Base-by-base conservation (phyloP, 371 early-diverging fungal species). In the Batrachochytrium dendrobatidis region DNA sequence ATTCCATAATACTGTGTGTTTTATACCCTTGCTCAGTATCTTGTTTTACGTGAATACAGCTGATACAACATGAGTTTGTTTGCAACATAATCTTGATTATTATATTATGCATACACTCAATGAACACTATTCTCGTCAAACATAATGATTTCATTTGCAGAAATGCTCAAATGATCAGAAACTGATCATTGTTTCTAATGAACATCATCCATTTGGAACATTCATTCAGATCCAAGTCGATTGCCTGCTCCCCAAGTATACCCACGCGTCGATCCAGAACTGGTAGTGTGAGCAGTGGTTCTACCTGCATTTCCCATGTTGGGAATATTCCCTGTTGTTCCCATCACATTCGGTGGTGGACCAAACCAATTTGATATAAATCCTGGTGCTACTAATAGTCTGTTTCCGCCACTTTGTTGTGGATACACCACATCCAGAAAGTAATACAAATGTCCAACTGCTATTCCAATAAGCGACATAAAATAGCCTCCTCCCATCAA, bases 391-490 rank as follows among this genome's bases (percentile, higher is more conserved):
- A 5, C 1, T 24, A 71, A 39, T 22, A 71, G 34, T 20, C 58
- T 30, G 24, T 58, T 57, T 1, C 65, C 68, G 39, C 56, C 54
- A 39, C 65, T 67, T 12, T 60, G 56, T 26, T 59, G 59, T 1
- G 72, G 72, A 51, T 66, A 69, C 20, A 69, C 52, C 4, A 44
- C 58, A 56, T 66, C 69, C 31, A 69, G 53, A 55, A 72, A 69
- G 65, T 66, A 60, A 54, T 66, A 72, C 17, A 66, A 34, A 45
- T 72, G 69, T 18, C 66, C 69, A 35, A 61, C 62, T n/a, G 56
- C 56, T 20, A 66, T 56, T 20, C 72, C 72, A 34, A 66, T 60
- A 39, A 65, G 44, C 46, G 63, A 61, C 22, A 34, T 56, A 26
- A 63, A 32, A 22, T 55, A 35, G 35, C 61, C 55, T 29, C 50